Evolutionary conservation across 2,329 filamentous ascomycete genomes (phyloP).

Genomic region (Gnomoniopsis smithogilvyi): DNA sequence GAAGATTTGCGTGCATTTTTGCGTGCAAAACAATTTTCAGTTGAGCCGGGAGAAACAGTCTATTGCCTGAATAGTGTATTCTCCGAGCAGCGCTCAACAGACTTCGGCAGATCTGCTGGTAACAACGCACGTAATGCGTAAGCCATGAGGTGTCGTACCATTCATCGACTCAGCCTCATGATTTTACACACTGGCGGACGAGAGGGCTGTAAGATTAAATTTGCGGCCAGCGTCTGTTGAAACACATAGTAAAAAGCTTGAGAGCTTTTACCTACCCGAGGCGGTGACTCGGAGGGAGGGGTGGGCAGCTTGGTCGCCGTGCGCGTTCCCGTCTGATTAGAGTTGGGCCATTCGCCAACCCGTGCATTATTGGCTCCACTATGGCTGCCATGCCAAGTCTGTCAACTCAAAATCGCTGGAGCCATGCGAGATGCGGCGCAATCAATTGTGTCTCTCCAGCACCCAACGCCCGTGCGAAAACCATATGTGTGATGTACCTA

Average conservation of each 20-base stretch:
- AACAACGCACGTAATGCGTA: too few species aligned
- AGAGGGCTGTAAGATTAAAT: not conserved
- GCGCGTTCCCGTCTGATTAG: too few species aligned
- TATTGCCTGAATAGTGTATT: too few species aligned
- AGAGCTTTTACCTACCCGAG: too few species aligned
- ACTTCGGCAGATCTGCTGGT: too few species aligned
- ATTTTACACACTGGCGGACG: not conserved
- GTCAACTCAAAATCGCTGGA: slow-evolving; percentile 5
- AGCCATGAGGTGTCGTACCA: not conserved
- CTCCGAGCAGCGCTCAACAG: too few species aligned
- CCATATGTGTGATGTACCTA: not conserved
- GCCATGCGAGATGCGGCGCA: not conserved
- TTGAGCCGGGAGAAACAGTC: too few species aligned
- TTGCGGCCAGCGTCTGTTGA: slow-evolving; percentile 3
- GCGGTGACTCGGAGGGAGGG: too few species aligned
- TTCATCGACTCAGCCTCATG: not conserved
- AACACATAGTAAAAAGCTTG: not conserved
- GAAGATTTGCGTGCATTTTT: too few species aligned
- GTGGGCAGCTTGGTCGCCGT: not conserved
- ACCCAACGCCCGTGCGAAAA: slow-evolving; percentile 2
- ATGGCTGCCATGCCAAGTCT: slow-evolving; percentile 13
- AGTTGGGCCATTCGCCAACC: not conserved
- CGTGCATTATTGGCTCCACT: too few species aligned
- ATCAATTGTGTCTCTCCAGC: not conserved
- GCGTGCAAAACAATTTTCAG: too few species aligned